Percentiles rank a stretch among this genome's conserved stretches.
Conservation (phyloP, 1,139 yeast species). For the Suhomyces ambrosiae region DNA sequence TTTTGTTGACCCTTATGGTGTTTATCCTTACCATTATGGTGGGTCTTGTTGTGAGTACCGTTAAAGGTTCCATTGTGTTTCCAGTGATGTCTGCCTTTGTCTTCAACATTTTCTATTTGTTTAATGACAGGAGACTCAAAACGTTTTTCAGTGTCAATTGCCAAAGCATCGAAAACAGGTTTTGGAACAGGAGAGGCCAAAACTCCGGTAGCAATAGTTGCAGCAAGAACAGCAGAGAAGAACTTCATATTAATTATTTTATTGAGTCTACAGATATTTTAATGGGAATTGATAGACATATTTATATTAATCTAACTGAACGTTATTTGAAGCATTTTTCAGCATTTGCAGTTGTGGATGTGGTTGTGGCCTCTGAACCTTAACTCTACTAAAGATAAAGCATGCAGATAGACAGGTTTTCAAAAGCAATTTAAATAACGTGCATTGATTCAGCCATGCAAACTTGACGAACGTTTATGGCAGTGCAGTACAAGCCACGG, state of each 20-base stretch:
- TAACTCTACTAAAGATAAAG: too few species aligned
- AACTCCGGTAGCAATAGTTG: constrained; percentile 5
- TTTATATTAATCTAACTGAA: too few species aligned
- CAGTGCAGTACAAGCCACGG: too few species aligned
- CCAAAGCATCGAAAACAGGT: not conserved
- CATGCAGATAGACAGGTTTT: too few species aligned
- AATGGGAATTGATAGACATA: not conserved
- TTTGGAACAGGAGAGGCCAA: constrained; percentile 11
- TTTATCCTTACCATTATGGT: not conserved
- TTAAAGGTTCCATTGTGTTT: not conserved
- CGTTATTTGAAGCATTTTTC: not conserved
- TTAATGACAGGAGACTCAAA: not conserved
- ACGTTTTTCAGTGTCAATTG: not conserved
- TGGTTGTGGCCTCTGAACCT: too few species aligned
- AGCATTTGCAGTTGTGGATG: not conserved
- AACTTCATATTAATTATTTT: constrained; percentile 6
- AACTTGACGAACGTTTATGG: too few species aligned
- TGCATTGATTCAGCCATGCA: too few species aligned
- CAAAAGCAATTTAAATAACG: too few species aligned
- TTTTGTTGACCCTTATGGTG: not conserved
- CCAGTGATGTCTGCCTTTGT: not conserved
- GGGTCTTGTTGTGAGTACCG: not conserved
- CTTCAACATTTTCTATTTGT: not conserved
- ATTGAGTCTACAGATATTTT: not conserved
- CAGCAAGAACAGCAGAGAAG: constrained; percentile 3